phyloP scores from a whole-genome alignment of 2,329 filamentous ascomycete species.

The Colletotrichum melonis region DNA sequence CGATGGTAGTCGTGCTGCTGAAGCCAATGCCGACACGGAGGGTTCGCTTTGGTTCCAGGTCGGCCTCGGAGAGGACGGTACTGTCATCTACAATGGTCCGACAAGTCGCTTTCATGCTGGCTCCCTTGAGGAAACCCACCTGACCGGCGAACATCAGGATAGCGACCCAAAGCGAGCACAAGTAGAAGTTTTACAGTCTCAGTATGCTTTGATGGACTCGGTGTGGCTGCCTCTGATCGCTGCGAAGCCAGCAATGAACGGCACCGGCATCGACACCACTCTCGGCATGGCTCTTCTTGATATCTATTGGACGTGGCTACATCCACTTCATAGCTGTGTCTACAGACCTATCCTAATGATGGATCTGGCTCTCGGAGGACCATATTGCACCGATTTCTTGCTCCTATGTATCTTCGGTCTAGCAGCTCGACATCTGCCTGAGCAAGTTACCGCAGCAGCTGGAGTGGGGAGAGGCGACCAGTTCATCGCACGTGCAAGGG shows the following conservation, averaged over 20 bases:
- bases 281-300: conserved; percentile 36
- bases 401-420: conserved; percentile 38
- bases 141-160: not conserved
- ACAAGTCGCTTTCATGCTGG: conserved; percentile 40
- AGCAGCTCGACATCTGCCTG: conserved; percentile 35
- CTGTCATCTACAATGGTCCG: conserved; percentile 39
- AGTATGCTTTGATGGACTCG: conserved; percentile 34
- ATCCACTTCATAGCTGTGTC: conserved; percentile 38
- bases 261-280: conserved; percentile 32
- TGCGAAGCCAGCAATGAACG: conserved; percentile 31
- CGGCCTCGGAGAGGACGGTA: conserved; percentile 38
- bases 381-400: conserved; percentile 38
- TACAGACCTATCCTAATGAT: conserved; percentile 37
- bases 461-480: conserved; percentile 8
- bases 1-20: not conserved
- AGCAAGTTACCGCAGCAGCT: not conserved
- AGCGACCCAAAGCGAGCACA: conserved; percentile 1
- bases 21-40: not conserved
- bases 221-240: conserved; percentile 31
- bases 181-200: conserved; percentile 15
- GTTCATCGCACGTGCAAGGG: conserved; percentile 12
- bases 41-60: conserved; percentile 38
- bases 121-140: conserved; percentile 7
- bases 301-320: conserved; percentile 40
- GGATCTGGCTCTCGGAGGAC: conserved; percentile 38